Evolutionary conservation across 805 yeast genomes (phyloP).

Genomic region (Sugiyamaella smithiae): DNA sequence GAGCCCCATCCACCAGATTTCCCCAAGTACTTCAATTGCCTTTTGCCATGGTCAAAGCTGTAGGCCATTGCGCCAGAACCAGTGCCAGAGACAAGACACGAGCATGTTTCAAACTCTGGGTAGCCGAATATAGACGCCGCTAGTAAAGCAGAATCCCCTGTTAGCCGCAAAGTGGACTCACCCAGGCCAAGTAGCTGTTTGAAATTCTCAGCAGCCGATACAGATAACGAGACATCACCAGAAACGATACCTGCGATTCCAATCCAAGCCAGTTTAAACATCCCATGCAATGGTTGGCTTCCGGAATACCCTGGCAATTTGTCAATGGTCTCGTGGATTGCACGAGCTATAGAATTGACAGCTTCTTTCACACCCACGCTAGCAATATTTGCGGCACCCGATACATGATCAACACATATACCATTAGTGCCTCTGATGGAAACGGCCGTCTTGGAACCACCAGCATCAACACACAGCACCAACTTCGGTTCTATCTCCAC

Average conservation of each 20-base stretch:
- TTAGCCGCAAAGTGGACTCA: constrained; percentile 12
- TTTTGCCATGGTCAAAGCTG: background rate
- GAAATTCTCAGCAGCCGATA: constrained; percentile 8
- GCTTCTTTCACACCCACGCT: constrained; percentile 15
- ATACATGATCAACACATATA: constrained; percentile 9
- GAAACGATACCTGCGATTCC: constrained; percentile 27
- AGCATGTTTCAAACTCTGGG: constrained; percentile 4
- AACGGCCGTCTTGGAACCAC: constrained; percentile 28
- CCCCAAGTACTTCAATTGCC: constrained; percentile 11
- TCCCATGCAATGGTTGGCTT: background rate
- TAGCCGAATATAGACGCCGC: constrained; percentile 18
- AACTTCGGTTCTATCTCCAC: background rate
- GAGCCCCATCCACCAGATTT: constrained; percentile 28
- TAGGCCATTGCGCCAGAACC: constrained; percentile 26
- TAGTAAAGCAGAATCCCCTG: constrained; percentile 24
- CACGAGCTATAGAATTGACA: constrained; percentile 9
- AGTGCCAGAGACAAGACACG: constrained; percentile 27
- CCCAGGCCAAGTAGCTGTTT: constrained; percentile 8
- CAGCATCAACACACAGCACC: constrained; percentile 27
- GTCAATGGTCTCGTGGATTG: constrained; percentile 13
- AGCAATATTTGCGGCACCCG: constrained; percentile 22
- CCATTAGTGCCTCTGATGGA: constrained; percentile 19
- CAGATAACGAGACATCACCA: background rate
- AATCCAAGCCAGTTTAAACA: constrained; percentile 17
- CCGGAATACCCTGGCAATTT: constrained; percentile 4